These are phyloP conservation scores for Artomyces pyxidatus DNA, from an alignment of 768 basidiomycete species.

Conservation along the genomic window DNA sequence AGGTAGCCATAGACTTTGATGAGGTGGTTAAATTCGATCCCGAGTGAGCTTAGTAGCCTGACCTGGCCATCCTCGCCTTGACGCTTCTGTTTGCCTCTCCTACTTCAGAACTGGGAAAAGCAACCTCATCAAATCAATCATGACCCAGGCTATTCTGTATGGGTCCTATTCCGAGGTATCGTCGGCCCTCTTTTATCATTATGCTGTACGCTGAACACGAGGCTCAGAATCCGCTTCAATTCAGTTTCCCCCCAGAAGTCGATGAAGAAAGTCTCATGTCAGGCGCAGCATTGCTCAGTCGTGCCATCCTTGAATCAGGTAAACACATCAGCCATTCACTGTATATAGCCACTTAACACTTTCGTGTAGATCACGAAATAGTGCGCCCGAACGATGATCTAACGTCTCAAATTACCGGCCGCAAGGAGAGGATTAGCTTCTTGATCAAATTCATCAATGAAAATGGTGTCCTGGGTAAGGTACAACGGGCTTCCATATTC, in stretches of 20 bases:
- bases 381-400: constrained; percentile 75
- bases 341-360: too few species aligned
- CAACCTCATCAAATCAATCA: constrained; percentile 64
- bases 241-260: constrained; percentile 73
- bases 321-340: too few species aligned
- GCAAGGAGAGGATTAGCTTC: constrained; percentile 72
- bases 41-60: constrained; percentile 44
- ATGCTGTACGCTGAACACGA: neutral
- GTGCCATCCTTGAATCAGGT: constrained; percentile 70
- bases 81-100: neutral
- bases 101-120: constrained; percentile 50
- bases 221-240: constrained; percentile 63
- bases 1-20: constrained; percentile 52
- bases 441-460: constrained; percentile 87
- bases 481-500: constrained; percentile 21
- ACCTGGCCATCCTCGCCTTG: too few species aligned
- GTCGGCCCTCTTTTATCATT: constrained; percentile 6
- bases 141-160: constrained; percentile 80
- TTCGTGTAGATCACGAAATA: constrained; percentile 55
- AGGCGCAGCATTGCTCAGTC: constrained; percentile 70
- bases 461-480: constrained; percentile 73
- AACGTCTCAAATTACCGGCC: constrained; percentile 63
- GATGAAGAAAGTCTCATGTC: constrained; percentile 75
- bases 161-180: constrained; percentile 60
- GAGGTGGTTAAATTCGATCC: constrained; percentile 51